phyloP scores from a whole-genome alignment of 75 land plant genomes.

The Sequoiadendron giganteum region DNA sequence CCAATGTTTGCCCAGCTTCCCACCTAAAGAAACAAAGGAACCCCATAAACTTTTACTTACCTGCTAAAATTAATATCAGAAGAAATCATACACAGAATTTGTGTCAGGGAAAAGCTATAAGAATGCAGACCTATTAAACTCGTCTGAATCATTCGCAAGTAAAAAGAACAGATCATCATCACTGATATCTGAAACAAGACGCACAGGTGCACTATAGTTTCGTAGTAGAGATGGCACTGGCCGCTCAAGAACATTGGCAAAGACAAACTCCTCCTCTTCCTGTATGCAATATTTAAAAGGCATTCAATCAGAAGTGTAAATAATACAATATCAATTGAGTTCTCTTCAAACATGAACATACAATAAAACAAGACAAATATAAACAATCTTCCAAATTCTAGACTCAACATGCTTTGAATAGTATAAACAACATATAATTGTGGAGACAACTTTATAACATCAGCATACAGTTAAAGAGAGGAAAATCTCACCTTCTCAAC shows the following conservation, averaged over 20 bases:
- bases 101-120: neutral
- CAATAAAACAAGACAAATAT: conserved; percentile 4
- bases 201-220: conserved; percentile 88
- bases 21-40: conserved; percentile 49
- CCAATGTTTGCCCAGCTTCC: conserved; percentile 95
- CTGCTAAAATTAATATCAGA: neutral
- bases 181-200: conserved; percentile 79
- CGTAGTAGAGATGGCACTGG: conserved; percentile 88
- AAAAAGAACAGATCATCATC: conserved; percentile 84
- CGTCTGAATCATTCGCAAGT: conserved; percentile 94
- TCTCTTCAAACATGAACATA: neutral
- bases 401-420: neutral
- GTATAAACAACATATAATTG: neutral
- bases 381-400: neutral
- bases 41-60: neutral
- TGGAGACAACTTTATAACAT: neutral
- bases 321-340: neutral
- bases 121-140: conserved; percentile 68
- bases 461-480: neutral
- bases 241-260: conserved; percentile 59
- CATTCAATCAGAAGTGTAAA: conserved; percentile 5
- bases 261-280: conserved; percentile 95
- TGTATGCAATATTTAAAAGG: conserved; percentile 25
- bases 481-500: conserved; percentile 64
- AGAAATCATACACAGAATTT: neutral